These are phyloP conservation scores for Cryptosporidium parvum DNA, from an alignment of 169 alveolate genomes.

Conservation along the genomic window DNA sequence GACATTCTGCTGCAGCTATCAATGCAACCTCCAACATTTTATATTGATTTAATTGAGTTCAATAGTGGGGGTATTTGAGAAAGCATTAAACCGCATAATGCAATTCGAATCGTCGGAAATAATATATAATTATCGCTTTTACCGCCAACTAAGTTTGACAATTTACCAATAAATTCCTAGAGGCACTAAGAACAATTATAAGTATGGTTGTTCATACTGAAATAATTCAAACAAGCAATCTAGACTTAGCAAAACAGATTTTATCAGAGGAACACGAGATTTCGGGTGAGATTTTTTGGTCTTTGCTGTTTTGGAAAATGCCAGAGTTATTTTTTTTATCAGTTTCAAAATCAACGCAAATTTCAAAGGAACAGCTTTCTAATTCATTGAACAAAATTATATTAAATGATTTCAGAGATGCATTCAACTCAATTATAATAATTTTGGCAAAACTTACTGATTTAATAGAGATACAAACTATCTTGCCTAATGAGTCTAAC, in stretches of 20 bases:
- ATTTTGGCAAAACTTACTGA: conserved; percentile 23
- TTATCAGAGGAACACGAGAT: not conserved
- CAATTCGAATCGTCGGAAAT: conserved; percentile 2
- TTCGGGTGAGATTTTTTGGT: conserved; percentile 50
- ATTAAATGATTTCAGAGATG: not conserved
- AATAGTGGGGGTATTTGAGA: conserved; percentile 31
- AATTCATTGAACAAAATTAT: conserved; percentile 20
- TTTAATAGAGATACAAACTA: not conserved
- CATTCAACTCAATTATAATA: conserved; percentile 15
- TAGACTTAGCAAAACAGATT: not conserved
- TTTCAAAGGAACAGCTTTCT: conserved; percentile 33
- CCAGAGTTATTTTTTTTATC: conserved; percentile 33
- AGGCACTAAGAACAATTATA: not conserved
- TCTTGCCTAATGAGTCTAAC: not conserved
- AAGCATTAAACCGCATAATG: conserved; percentile 17
- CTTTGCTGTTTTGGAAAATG: conserved; percentile 45
- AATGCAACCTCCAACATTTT: conserved; percentile 36
- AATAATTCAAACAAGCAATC: not conserved
- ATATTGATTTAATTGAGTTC: not conserved
- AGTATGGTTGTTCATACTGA: not conserved
- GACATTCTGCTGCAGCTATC: conserved; percentile 72
- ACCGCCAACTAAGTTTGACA: conserved; percentile 8
- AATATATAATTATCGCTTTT: not conserved
- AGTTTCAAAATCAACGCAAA: conserved; percentile 8
- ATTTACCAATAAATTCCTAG: not conserved